Base-by-base conservation (phyloP, 306 rosid genomes). In the Arachis stenosperma region DNA sequence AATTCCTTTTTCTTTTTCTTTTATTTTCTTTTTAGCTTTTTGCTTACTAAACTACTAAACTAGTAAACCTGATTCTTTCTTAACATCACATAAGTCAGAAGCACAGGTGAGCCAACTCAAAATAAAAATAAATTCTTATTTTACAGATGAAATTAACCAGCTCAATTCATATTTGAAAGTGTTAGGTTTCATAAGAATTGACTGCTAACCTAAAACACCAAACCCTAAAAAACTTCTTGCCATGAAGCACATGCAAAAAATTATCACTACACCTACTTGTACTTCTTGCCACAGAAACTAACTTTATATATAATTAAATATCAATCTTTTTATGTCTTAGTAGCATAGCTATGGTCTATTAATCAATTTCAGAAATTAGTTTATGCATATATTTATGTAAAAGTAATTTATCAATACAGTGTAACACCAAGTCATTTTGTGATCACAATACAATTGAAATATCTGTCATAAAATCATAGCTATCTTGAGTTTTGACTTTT, bases 101-200 rank as follows among this genome's bases (percentile, higher is more conserved):
- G 17, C 5, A 9, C 30, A 59, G 43, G 44, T 59, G 57, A 42
- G 46, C 46, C 46, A 5, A 1, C 9, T 8, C 7, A 42, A 42
- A 42, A 6, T 42, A 42, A 42, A 42, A 42, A 42, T 5, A 8
- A 42, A 42, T 22, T 22, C 27, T 22, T 22, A 46, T 8, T 46
- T 46, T 46, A 46, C 51, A 46, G 51, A 46, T 46, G 46, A 58
- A 44, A 8, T 58, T 44, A 58, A 70, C 9, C 27, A 22, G 54
- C 58, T 56, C 6, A 43, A 43, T 70, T 70, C 44, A 52, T 47
- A 58, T 42, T 42, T 42, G 11, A 3, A 57, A 67, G 52, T 36
- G 69, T 59, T 68, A 68, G 75, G 80, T 76, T 37, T 68, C 46
- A 67, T 59, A 76, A 60, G 14, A 76, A 60, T 60, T 53, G 51